These are phyloP conservation scores for Leccinum aurantiacum DNA, from an alignment of 768 basidiomycete species.

Conservation along the genomic window DNA sequence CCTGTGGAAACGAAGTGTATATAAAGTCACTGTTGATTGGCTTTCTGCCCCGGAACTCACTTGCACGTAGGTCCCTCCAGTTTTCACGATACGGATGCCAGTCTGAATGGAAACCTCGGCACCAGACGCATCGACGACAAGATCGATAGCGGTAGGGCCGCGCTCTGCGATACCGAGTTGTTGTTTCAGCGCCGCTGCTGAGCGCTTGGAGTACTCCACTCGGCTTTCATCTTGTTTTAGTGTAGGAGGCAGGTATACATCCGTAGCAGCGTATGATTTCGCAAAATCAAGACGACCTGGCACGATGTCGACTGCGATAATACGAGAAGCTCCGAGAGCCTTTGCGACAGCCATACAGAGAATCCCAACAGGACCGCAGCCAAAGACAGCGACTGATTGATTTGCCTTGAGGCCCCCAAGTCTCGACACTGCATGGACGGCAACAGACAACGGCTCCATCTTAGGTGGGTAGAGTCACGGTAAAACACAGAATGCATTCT, in stretches of 20 bases:
- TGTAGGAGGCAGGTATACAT: conserved; percentile 64
- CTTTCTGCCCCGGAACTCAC: conserved; percentile 30
- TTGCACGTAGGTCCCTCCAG: conserved; percentile 75
- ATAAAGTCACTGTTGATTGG: not conserved
- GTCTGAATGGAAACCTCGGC: conserved; percentile 93
- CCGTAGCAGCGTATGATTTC: conserved; percentile 78
- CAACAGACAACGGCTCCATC: conserved; percentile 96
- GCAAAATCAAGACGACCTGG: conserved; percentile 82
- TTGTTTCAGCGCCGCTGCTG: conserved; percentile 63
- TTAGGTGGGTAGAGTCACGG: conserved; percentile 27
- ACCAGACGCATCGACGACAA: conserved; percentile 90
- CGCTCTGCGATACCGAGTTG: conserved; percentile 68
- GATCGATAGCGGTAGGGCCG: conserved; percentile 71
- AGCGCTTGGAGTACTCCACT: conserved; percentile 69
- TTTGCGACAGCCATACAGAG: conserved; percentile 96
- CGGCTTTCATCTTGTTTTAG: conserved; percentile 63
- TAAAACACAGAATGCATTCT: conserved; percentile 1
- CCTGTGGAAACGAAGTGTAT: conserved; percentile 33
- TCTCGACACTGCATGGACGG: conserved; percentile 81
- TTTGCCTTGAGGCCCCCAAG: conserved; percentile 71
- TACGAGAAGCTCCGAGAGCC: conserved; percentile 81
- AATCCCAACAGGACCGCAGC: conserved; percentile 86
- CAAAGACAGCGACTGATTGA: conserved; percentile 81
- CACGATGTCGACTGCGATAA: conserved; percentile 84
- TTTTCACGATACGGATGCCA: conserved; percentile 69